Evolutionary conservation across 2,329 filamentous ascomycete species (phyloP).

Genomic region (Colletotrichum viniferum): DNA sequence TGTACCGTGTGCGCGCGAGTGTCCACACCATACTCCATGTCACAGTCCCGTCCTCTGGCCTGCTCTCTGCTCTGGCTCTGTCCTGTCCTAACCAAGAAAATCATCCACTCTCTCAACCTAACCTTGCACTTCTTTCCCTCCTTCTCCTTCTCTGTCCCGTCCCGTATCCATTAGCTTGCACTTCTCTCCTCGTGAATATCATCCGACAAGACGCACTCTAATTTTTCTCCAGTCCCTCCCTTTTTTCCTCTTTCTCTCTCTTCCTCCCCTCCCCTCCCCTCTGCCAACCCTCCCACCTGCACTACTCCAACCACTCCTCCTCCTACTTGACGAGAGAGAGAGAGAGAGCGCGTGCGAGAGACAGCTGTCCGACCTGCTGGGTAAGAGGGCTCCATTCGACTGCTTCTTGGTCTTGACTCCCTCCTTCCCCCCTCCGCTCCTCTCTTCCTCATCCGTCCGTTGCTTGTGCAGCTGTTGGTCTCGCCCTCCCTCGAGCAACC

Average conservation of each 20-base stretch:
- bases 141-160: background rate
- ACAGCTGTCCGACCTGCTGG: slow-evolving; percentile 7
- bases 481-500: slow-evolving; percentile 12
- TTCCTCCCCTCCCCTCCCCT: slow-evolving; percentile 22
- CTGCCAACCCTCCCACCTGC: slow-evolving; percentile 16
- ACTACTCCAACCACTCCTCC: slow-evolving; percentile 11
- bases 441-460: background rate
- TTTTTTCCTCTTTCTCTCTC: slow-evolving; percentile 14
- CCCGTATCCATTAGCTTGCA: slow-evolving; percentile 14
- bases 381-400: slow-evolving; percentile 6
- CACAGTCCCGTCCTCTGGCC: slow-evolving; percentile 5
- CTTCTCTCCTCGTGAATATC: slow-evolving; percentile 18
- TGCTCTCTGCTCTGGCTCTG: background rate
- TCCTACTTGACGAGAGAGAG: background rate
- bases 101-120: slow-evolving; percentile 16
- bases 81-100: background rate
- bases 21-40: background rate
- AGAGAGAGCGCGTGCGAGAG: background rate
- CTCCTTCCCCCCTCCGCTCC: slow-evolving; percentile 13
- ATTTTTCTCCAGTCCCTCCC: slow-evolving; percentile 17
- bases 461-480: slow-evolving; percentile 11
- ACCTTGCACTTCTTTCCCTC: slow-evolving; percentile 24
- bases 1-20: slow-evolving; percentile 10
- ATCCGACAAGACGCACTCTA: slow-evolving; percentile 22
- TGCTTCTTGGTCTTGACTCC: slow-evolving; percentile 2